phyloP scores from a whole-genome alignment of 2,329 filamentous ascomycete genomes.

The Trichoderma semiorbis region DNA sequence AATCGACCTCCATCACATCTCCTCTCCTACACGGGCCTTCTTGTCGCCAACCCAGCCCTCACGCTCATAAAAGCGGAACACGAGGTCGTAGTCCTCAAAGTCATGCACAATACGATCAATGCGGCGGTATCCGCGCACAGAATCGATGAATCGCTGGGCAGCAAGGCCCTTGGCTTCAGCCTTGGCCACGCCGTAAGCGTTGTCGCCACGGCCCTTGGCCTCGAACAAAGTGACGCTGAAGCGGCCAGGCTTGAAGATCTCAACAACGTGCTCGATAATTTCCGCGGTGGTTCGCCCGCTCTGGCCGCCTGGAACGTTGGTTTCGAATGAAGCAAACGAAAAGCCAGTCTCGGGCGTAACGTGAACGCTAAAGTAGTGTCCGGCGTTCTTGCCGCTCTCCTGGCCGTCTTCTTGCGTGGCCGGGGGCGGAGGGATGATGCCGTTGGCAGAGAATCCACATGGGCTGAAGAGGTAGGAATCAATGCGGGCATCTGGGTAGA shows the following conservation, averaged over 20 bases:
- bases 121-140: constrained; percentile 79
- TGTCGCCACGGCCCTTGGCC: constrained; percentile 61
- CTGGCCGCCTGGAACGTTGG: constrained; percentile 88
- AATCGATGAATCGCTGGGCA: constrained; percentile 62
- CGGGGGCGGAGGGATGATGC: constrained; percentile 77
- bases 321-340: constrained; percentile 97
- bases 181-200: constrained; percentile 39
- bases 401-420: constrained; percentile 34
- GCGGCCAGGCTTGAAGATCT: constrained; percentile 94
- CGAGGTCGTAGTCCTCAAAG: constrained; percentile 92
- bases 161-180: constrained; percentile 37
- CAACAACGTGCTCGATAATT: constrained; percentile 88
- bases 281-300: constrained; percentile 84
- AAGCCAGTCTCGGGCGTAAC: constrained; percentile 96
- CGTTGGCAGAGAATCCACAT: constrained; percentile 96
- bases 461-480: constrained; percentile 96
- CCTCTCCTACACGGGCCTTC: constrained; percentile 53
- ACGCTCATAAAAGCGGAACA: constrained; percentile 94
- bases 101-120: constrained; percentile 96
- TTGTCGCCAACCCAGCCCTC: constrained; percentile 67
- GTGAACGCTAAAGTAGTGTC: constrained; percentile 97
- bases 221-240: constrained; percentile 98
- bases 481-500: constrained; percentile 88
- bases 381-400: constrained; percentile 42
- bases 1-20: constrained; percentile 29